Evolutionary conservation across 176 grass and related monocot genomes (phyloP), one percentile per base, ranked within the genome.

Genomic region (Pontederia paniculata): DNA sequence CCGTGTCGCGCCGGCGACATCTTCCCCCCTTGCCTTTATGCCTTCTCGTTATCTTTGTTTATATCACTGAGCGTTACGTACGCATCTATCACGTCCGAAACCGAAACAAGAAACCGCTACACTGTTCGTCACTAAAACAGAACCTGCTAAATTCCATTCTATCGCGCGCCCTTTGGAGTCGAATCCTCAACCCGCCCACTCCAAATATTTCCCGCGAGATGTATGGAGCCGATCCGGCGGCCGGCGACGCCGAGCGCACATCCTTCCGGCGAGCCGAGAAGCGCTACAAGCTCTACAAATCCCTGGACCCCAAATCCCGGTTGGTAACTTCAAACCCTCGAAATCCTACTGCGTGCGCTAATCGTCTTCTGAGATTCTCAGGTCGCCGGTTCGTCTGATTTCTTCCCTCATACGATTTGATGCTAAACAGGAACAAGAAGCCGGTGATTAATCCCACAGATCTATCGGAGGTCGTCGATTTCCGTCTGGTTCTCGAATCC

Each of bases 201-300:
- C 15, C 45, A 9, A 50, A 5, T 17, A 17, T 13, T 16, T 13
- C 4, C 48, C 48, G 15, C 13, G n/a, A 8, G 63, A 81, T 83
- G 89, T 94, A 84, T 60, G 77, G 74, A 15, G 56, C 72, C 21
- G 62, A 70, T 11, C 51, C 64, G 17, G 63, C 50, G n/a, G 46
- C 60, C 16, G 47, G 28, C n/a, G 74, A 70, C 23, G 47, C 67
- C 66, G 84, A 94, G 74, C 80, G 89, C 53, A 94, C 84, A 14
- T 77, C 80, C 12, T 94, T 94, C 64, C 84, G 89, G 21, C 58
- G 48, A 25, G 83, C 74, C 3, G 89, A 94, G 84, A 94, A 94
- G 77, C 72, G 83, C 21, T 94, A 77, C 74, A 94, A 94, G 77
- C 80, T 94, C 51, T 81, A 94, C 74, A 84, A 88, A 65, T 45